Percentiles rank a stretch among this genome's conserved stretches.
Evolutionary conservation across 345 rosid species (phyloP).

Genomic region (Salix udensis): DNA sequence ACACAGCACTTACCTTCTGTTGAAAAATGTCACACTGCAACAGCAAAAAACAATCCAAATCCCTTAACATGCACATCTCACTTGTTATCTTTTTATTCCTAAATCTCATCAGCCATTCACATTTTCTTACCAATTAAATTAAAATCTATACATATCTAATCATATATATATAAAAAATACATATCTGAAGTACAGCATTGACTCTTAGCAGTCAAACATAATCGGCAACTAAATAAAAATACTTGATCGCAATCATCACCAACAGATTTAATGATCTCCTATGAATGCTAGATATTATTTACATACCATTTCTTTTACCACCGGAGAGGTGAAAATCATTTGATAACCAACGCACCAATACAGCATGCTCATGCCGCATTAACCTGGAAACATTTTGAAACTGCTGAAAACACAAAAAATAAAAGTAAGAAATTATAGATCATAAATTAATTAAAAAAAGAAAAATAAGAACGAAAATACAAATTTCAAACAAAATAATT

Average conservation of each 20-base stretch:
- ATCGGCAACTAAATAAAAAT: background rate
- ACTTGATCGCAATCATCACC: no score
- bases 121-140: background rate
- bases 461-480: background rate
- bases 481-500: background rate
- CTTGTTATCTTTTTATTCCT: background rate
- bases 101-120: background rate
- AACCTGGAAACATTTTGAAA: constrained; percentile 48
- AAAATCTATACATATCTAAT: background rate
- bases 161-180: no score
- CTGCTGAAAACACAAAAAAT: constrained; percentile 35
- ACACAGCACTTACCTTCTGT: no score
- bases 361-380: constrained; percentile 47
- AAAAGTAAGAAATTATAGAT: background rate
- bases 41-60: background rate
- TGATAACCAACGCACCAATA: constrained; percentile 57
- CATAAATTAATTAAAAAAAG: background rate
- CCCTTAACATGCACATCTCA: no score
- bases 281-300: background rate
- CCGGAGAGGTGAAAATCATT: constrained; percentile 33
- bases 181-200: no score
- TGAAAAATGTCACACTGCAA: background rate
- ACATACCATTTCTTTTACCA: constrained; percentile 51
- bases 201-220: background rate
- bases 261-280: no score